A percentile compares a stretch with the other conserved stretches of the same genome.
These are phyloP conservation scores for Globisporangium spinosum DNA, from an alignment of 352 stramenopile genomes.

Conservation along the genomic window DNA sequence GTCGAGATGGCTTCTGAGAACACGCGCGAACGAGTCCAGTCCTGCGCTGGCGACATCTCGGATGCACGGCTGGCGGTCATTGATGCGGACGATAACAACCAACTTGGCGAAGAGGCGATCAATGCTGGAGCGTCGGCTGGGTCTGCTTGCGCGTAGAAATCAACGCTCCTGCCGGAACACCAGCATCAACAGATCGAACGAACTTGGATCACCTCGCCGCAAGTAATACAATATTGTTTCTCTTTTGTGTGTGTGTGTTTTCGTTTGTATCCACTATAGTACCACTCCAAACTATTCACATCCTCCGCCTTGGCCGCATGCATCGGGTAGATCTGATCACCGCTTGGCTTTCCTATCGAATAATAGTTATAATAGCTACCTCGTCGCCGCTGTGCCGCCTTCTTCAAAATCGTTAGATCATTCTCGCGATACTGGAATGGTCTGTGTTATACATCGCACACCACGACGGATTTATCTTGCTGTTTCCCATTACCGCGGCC, in stretches of 20 bases:
- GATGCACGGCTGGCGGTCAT: too few relatives aligned
- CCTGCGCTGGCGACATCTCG: not conserved
- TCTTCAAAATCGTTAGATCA: slow-evolving; percentile 18
- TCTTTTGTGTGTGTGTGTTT: slow-evolving; percentile 14
- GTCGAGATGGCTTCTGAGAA: slow-evolving; percentile 9
- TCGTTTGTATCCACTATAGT: slow-evolving; percentile 31
- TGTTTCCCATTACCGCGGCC: slow-evolving; percentile 14
- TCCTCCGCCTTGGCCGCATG: slow-evolving; percentile 11
- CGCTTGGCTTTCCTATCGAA: slow-evolving; percentile 10
- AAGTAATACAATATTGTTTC: slow-evolving; percentile 18
- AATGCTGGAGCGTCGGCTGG: not conserved
- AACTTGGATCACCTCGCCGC: not conserved
- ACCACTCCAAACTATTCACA: slow-evolving; percentile 54
- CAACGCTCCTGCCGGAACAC: not conserved
- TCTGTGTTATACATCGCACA: slow-evolving; percentile 24
- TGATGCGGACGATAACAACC: not conserved
- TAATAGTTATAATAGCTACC: slow-evolving; percentile 26
- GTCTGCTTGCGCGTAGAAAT: slow-evolving; percentile 7
- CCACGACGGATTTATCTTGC: slow-evolving; percentile 21
- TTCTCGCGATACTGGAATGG: slow-evolving; percentile 12
- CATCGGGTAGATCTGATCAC: slow-evolving; percentile 8
- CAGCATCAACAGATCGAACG: not conserved
- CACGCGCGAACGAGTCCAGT: not conserved
- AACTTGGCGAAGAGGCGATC: not conserved
- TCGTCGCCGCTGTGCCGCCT: slow-evolving; percentile 8